Conservation (phyloP, 768 basidiomycete species). For the Collybia nuda region DNA sequence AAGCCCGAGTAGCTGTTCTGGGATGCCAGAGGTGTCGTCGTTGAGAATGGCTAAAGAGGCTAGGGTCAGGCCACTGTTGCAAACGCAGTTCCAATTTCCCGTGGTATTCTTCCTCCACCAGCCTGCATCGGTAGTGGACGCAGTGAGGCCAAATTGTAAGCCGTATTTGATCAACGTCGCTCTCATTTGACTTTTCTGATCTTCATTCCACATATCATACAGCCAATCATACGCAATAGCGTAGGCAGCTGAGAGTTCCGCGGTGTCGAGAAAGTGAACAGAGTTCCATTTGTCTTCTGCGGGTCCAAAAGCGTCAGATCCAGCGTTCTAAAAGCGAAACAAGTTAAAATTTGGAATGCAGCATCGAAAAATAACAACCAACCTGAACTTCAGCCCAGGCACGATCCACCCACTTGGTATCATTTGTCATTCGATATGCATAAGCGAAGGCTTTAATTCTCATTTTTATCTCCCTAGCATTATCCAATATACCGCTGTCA, state of each 20-base stretch:
- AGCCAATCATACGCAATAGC: slow-evolving; percentile 97
- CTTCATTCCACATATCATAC: slow-evolving; percentile 73
- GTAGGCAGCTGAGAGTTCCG: slow-evolving; percentile 87
- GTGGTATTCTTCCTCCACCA: slow-evolving; percentile 79
- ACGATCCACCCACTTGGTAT: slow-evolving; percentile 89
- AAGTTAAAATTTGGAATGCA: not conserved
- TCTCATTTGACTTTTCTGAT: slow-evolving; percentile 34
- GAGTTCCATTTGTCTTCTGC: slow-evolving; percentile 79
- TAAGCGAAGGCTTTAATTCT: slow-evolving; percentile 92
- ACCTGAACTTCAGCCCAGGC: slow-evolving; percentile 83
- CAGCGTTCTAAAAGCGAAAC: slow-evolving; percentile 57
- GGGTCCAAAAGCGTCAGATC: slow-evolving; percentile 72
- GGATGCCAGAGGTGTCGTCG: slow-evolving; percentile 76
- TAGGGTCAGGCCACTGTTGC: slow-evolving; percentile 87
- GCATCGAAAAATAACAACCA: slow-evolving; percentile 21
- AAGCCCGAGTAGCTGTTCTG: slow-evolving; percentile 61
- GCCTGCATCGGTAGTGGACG: slow-evolving; percentile 50
- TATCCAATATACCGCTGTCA: slow-evolving; percentile 88
- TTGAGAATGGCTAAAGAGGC: slow-evolving; percentile 88
- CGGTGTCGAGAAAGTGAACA: slow-evolving; percentile 87
- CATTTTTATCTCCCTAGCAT: slow-evolving; percentile 85
- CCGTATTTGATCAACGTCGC: slow-evolving; percentile 77
- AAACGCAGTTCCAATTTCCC: slow-evolving; percentile 99
- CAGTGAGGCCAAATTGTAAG: slow-evolving; percentile 60
- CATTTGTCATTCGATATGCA: slow-evolving; percentile 86